Conservation (phyloP, 2,329 filamentous ascomycete genomes). For the Seiridium cupressi region DNA sequence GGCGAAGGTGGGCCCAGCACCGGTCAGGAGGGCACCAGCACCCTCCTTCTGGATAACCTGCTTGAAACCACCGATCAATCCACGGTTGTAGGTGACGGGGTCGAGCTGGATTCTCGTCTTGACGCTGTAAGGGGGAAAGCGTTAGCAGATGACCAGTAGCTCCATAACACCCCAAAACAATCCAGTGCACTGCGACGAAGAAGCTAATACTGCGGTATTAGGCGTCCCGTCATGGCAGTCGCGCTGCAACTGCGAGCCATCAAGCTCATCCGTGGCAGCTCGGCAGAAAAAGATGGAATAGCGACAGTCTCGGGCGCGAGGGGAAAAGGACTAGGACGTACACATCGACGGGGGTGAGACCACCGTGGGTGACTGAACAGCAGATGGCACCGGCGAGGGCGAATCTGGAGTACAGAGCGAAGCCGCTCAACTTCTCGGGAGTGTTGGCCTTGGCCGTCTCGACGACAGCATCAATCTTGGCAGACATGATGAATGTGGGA, state of each 20-base stretch:
- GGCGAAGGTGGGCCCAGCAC: constrained; percentile 69
- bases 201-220: too few relatives aligned
- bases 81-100: constrained; percentile 71
- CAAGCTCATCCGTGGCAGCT: too few relatives aligned
- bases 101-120: constrained; percentile 80
- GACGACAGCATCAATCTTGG: constrained; percentile 15
- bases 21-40: constrained; percentile 69
- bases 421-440: constrained; percentile 22
- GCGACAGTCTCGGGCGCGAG: too few relatives aligned
- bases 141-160: neutral
- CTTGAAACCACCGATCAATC: constrained; percentile 70
- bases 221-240: too few relatives aligned
- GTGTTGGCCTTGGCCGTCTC: constrained; percentile 24
- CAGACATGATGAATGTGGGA: constrained; percentile 19
- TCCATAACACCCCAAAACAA: too few relatives aligned
- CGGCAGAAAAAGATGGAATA: too few relatives aligned
- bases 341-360: constrained; percentile 98
- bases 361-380: constrained; percentile 97
- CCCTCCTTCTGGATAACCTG: constrained; percentile 71
- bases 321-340: constrained; percentile 54
- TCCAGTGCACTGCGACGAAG: neutral
- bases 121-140: constrained; percentile 50
- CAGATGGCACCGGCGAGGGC: constrained; percentile 96
- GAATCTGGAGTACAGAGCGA: constrained; percentile 84
- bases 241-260: too few relatives aligned